These are phyloP conservation scores for Carpinus fangiana DNA, from an alignment of 306 rosid genomes.

Conservation along the genomic window DNA sequence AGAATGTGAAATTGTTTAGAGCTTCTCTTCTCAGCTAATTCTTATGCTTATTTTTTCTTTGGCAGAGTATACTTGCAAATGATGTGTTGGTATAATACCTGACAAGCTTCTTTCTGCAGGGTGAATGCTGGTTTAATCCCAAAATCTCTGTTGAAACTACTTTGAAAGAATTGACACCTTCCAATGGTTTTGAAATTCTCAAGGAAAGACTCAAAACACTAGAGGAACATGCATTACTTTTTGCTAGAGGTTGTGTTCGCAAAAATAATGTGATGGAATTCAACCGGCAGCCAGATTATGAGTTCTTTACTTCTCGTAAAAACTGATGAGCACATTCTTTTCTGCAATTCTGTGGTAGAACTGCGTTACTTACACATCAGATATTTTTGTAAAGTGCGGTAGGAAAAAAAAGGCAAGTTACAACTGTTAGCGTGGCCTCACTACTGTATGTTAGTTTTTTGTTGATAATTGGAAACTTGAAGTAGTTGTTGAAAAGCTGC, in stretches of 20 bases:
- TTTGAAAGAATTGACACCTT: slow-evolving; percentile 17
- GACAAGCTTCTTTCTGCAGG: slow-evolving; percentile 8
- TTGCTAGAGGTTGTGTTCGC: slow-evolving; percentile 22
- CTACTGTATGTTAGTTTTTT: neutral
- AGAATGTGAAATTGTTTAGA: neutral
- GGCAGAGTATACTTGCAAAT: neutral
- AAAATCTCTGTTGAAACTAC: slow-evolving; percentile 12
- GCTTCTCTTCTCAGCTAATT: neutral
- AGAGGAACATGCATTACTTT: slow-evolving; percentile 19
- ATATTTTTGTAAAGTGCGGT: slow-evolving; percentile 2
- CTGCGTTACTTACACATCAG: neutral
- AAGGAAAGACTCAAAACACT: slow-evolving; percentile 18
- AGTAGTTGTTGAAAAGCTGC: slow-evolving; percentile 1
- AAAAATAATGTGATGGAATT: slow-evolving; percentile 16
- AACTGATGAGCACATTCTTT: neutral
- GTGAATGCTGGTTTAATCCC: slow-evolving; percentile 30
- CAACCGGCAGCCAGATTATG: slow-evolving; percentile 30
- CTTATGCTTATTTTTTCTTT: neutral
- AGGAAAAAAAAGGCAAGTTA: neutral
- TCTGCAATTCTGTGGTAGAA: neutral
- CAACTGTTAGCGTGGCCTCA: neutral
- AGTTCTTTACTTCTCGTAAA: slow-evolving; percentile 28
- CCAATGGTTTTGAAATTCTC: slow-evolving; percentile 10
- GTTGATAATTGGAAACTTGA: neutral
- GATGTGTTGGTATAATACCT: neutral